Base-by-base conservation (phyloP, 176 grass and related monocot genomes). In the Tuctoria greenei region DNA sequence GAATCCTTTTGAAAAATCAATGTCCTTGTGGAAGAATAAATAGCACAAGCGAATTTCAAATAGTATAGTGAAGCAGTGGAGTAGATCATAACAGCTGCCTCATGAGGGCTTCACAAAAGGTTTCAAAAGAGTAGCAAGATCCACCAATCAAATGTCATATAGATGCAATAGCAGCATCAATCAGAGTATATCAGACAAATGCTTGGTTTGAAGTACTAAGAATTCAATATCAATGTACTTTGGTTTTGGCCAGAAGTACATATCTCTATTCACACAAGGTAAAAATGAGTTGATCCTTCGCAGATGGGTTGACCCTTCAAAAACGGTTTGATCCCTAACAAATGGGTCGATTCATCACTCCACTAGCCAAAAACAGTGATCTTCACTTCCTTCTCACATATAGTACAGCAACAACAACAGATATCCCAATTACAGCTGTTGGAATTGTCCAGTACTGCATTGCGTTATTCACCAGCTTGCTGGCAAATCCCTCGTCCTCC, bases 311-410 rank as follows among this genome's bases (percentile, higher is more conserved):
- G 16, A 54, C 21, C 68, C 40, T 56, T 77, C 56, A 40, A 49
- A 75, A 49, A 71, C 39, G 31, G 23, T 47, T 17, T 26, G 14
- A 26, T 38, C 62, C 40, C 64, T 77, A 38, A 39, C 31, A 74
- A 47, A 75, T 44, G 21, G 17, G 39, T n/a, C 20, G 15, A 54
- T 54, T 62, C 39, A 56, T 77, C 56, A 40, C 8, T 76, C 68
- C n/a, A 57, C 52, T 79, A 13, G 41, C 66, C 74, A 13, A 42
- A 73, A 31, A 43, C 61, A 72, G 55, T 7, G 8, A 16, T 81
- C 31, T 61, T 86, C 79, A 90, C 41, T 95, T 92, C 79, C 52
- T 90, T 68, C 62, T 87, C 0, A 74, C 82, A 66, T 74, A 90
- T 67, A 92, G 61, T 64, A 92, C 61, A 44, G 87, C 89, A 52